Evolutionary conservation across 306 rosid species (phyloP).

Genomic region (Quercus ilex): DNA sequence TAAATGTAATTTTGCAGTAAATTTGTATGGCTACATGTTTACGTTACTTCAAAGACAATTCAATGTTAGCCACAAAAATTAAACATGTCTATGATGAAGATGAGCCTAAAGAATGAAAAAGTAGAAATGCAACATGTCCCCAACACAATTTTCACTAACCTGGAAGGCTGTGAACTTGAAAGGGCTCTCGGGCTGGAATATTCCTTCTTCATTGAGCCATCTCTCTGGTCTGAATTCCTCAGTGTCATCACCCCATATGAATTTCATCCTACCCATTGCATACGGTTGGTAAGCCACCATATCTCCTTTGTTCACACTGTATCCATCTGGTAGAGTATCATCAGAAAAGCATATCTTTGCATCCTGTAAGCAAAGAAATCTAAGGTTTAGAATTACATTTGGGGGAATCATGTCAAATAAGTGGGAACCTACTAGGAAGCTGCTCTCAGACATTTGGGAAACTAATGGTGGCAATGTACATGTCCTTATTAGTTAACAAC

Average conservation of each 20-base stretch:
- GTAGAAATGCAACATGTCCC: neutral
- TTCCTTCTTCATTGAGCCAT: conserved; percentile 63
- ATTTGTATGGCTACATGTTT: neutral
- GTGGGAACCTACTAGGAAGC: neutral
- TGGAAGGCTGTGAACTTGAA: conserved; percentile 79
- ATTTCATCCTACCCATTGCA: conserved; percentile 88
- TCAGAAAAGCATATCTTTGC: conserved; percentile 61
- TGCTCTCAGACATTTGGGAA: conserved; percentile 1
- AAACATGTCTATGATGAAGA: neutral
- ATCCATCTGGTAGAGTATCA: conserved; percentile 76
- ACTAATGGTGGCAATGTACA: neutral
- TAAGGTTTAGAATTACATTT: neutral
- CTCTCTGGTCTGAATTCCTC: conserved; percentile 68
- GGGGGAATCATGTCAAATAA: neutral
- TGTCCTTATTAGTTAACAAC: neutral
- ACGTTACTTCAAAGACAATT: neutral
- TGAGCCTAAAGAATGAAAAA: neutral
- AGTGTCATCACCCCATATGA: conserved; percentile 83
- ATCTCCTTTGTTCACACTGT: conserved; percentile 59
- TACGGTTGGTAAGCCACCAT: conserved; percentile 62
- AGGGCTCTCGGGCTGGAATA: conserved; percentile 59
- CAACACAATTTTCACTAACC: conserved; percentile 31
- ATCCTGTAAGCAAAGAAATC: conserved; percentile 43
- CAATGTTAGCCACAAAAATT: neutral
- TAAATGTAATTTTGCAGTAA: neutral